phyloP scores from a whole-genome alignment of 1,284 basidiomycete genomes.

The Cerioporus squamosus region DNA sequence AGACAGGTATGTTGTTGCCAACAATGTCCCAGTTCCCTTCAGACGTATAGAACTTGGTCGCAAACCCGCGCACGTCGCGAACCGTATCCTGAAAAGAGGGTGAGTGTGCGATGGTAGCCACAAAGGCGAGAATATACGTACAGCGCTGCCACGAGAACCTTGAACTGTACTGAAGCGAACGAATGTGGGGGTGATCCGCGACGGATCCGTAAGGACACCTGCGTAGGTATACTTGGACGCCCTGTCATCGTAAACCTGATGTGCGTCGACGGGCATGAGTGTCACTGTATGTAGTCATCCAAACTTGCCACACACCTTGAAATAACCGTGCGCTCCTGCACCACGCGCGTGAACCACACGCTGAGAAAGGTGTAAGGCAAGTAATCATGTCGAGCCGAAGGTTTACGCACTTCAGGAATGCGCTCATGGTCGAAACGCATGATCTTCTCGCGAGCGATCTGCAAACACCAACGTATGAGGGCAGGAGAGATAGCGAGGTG shows the following conservation, averaged over 20 bases:
- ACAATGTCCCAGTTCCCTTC: constrained; percentile 87
- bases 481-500: no score
- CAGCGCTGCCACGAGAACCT: constrained; percentile 75
- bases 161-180: constrained; percentile 85
- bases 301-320: no score
- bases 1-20: constrained; percentile 78
- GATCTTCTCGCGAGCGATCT: constrained; percentile 70
- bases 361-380: no score
- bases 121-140: constrained; percentile 33
- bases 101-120: neutral
- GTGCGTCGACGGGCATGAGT: neutral
- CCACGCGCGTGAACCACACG: no score
- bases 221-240: constrained; percentile 70
- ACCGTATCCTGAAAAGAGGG: constrained; percentile 65
- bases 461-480: neutral
- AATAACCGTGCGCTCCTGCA: no score
- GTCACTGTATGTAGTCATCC: no score
- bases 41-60: constrained; percentile 78
- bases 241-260: constrained; percentile 58
- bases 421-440: constrained; percentile 84
- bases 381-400: neutral
- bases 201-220: constrained; percentile 72
- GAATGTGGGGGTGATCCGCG: constrained; percentile 74
- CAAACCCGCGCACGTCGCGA: constrained; percentile 86
- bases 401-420: constrained; percentile 70